These are phyloP conservation scores for Lobosporangium transversale DNA, from an alignment of 192 early-diverging fungal species.

Conservation along the genomic window DNA sequence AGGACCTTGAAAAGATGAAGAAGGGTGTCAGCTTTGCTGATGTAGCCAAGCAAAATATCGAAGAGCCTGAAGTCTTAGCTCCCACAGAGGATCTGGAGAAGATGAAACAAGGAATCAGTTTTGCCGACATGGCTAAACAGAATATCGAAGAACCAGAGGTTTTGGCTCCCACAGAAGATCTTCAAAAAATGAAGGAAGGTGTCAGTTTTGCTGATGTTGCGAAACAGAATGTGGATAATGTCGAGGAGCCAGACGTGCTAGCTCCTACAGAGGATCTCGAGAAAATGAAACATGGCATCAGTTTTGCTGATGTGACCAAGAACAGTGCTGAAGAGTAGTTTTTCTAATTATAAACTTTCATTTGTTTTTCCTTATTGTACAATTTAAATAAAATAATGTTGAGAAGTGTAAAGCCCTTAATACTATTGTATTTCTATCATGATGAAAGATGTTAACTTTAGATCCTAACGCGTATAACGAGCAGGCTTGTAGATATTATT, in stretches of 20 bases:
- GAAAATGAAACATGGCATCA: slow-evolving; percentile 31
- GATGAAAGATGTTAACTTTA: not conserved
- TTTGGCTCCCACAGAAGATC: slow-evolving; percentile 19
- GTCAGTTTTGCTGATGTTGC: slow-evolving; percentile 17
- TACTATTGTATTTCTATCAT: too few relatives aligned
- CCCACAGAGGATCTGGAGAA: slow-evolving; percentile 27
- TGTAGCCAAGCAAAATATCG: not conserved
- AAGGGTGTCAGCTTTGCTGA: slow-evolving; percentile 19
- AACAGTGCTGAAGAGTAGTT: not conserved
- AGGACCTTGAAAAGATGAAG: slow-evolving; percentile 37
- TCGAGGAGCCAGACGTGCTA: slow-evolving; percentile 9
- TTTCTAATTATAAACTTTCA: not conserved
- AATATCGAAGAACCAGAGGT: slow-evolving; percentile 4
- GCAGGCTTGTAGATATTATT: slow-evolving; percentile 45
- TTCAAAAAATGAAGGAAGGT: slow-evolving; percentile 25
- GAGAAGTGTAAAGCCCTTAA: too few relatives aligned
- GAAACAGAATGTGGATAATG: not conserved
- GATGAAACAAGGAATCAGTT: slow-evolving; percentile 36
- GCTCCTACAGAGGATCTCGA: slow-evolving; percentile 21
- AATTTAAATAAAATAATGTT: not conserved
- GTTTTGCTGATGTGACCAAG: slow-evolving; percentile 12
- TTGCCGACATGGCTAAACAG: slow-evolving; percentile 13
- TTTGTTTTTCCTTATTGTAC: not conserved
- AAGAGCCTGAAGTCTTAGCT: slow-evolving; percentile 17
- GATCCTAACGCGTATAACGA: slow-evolving; percentile 30